These are phyloP conservation scores for Verbascum thapsus DNA, from an alignment of 257 asterid species.

Conservation along the genomic window DNA sequence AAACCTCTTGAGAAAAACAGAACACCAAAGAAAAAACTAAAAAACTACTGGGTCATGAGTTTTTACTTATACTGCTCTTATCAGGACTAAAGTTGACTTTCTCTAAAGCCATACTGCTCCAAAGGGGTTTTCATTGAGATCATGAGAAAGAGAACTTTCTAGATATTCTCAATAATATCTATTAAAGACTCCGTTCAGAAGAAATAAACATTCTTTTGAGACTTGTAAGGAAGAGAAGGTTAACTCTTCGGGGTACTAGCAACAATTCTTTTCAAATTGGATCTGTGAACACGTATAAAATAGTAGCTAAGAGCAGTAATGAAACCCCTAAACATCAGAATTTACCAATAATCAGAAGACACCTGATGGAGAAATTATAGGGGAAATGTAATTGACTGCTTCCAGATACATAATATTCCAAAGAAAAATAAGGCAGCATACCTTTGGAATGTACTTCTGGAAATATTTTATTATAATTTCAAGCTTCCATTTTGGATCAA, in stretches of 20 bases:
- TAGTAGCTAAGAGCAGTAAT: not conserved
- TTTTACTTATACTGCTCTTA: constrained; percentile 4
- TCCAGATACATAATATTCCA: not conserved
- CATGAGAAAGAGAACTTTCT: constrained; percentile 9
- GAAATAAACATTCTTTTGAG: not conserved
- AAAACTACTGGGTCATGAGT: not conserved
- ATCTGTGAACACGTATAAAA: constrained; percentile 4
- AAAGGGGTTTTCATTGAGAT: not conserved
- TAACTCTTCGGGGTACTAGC: not conserved
- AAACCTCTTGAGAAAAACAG: not conserved
- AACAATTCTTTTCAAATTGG: not conserved
- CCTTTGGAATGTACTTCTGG: constrained; percentile 82
- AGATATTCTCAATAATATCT: too few species aligned
- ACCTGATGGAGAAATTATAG: constrained; percentile 7
- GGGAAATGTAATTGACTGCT: constrained; percentile 19
- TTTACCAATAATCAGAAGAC: constrained; percentile 18
- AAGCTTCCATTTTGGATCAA: constrained; percentile 76
- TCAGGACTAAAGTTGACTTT: constrained; percentile 7
- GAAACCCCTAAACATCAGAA: not conserved
- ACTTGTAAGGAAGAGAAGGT: constrained; percentile 3
- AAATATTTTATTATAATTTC: constrained; percentile 66
- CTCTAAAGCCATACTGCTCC: constrained; percentile 3
- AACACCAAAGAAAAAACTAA: not conserved
- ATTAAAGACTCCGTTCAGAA: too few species aligned
- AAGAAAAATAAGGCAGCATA: constrained; percentile 33